phyloP scores from a whole-genome alignment of 768 basidiomycete genomes.

The Lactarius deliciosus region DNA sequence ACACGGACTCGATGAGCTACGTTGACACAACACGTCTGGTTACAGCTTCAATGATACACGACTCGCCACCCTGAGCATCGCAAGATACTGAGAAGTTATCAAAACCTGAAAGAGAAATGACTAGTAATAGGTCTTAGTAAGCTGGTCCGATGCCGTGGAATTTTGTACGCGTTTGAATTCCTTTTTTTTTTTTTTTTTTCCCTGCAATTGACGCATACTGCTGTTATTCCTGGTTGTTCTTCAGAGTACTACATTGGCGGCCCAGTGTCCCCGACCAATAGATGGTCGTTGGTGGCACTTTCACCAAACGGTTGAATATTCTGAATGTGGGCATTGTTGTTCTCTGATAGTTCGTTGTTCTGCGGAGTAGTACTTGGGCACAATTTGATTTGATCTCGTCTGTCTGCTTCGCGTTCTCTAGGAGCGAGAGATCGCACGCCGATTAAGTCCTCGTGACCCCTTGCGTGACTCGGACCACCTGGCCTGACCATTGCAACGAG shows the following conservation, averaged over 20 bases:
- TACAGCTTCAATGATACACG: not conserved
- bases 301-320: not conserved
- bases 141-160: not conserved
- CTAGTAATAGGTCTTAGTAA: not conserved
- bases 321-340: not conserved
- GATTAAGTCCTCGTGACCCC: not conserved
- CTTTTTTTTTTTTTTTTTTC: not conserved
- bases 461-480: too few relatives aligned
- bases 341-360: not conserved
- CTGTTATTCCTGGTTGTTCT: too few relatives aligned
- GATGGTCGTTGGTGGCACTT: not conserved
- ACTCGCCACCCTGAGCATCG: not conserved
- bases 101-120: not conserved
- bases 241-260: too few relatives aligned
- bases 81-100: not conserved
- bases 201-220: not conserved
- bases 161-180: not conserved
- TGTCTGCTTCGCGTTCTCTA: slow-evolving; percentile 1
- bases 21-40: not conserved
- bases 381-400: not conserved
- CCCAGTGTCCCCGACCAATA: not conserved
- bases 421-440: not conserved
- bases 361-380: not conserved
- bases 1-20: not conserved
- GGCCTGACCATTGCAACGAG: not conserved